Percentiles rank a stretch among this genome's conserved stretches.
These are phyloP conservation scores for Megacollybia marginata DNA, from an alignment of 768 basidiomycete genomes.

Conservation along the genomic window DNA sequence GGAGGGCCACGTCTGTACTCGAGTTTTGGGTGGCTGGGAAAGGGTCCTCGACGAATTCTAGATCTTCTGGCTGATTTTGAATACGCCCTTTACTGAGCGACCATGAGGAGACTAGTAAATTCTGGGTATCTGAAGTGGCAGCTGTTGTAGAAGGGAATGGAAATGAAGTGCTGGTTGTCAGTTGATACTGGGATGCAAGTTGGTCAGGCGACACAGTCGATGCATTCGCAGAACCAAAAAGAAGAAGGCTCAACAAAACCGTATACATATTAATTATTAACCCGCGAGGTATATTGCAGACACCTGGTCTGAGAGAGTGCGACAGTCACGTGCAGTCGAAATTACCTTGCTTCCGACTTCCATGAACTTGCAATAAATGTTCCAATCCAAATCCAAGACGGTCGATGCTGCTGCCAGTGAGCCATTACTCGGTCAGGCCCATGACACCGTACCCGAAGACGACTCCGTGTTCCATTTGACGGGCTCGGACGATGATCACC, in stretches of 20 bases:
- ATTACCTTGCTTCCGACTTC: neutral
- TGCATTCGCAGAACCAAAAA: neutral
- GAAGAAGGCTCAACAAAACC: too few species aligned
- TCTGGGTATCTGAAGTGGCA: slow-evolving; percentile 38
- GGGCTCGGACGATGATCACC: too few species aligned
- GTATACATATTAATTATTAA: too few species aligned
- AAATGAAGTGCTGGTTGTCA: slow-evolving; percentile 53
- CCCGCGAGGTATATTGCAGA: slow-evolving; percentile 9
- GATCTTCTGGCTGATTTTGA: slow-evolving; percentile 45
- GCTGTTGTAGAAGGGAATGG: slow-evolving; percentile 62
- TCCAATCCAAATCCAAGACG: too few species aligned
- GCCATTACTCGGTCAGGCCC: slow-evolving; percentile 6
- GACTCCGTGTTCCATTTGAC: neutral
- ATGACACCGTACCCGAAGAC: neutral
- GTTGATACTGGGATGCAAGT: slow-evolving; percentile 43
- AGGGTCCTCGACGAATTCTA: slow-evolving; percentile 62
- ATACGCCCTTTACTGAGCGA: slow-evolving; percentile 52
- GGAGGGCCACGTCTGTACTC: slow-evolving; percentile 37
- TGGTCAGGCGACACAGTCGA: slow-evolving; percentile 18
- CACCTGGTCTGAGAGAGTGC: slow-evolving; percentile 8
- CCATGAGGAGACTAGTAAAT: slow-evolving; percentile 51
- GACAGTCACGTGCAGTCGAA: neutral
- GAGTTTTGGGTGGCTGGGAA: slow-evolving; percentile 40
- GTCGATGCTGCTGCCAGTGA: slow-evolving; percentile 11
- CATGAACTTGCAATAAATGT: neutral